phyloP scores from a whole-genome alignment of 179 eudicot species.

The Vitellaria paradoxa region DNA sequence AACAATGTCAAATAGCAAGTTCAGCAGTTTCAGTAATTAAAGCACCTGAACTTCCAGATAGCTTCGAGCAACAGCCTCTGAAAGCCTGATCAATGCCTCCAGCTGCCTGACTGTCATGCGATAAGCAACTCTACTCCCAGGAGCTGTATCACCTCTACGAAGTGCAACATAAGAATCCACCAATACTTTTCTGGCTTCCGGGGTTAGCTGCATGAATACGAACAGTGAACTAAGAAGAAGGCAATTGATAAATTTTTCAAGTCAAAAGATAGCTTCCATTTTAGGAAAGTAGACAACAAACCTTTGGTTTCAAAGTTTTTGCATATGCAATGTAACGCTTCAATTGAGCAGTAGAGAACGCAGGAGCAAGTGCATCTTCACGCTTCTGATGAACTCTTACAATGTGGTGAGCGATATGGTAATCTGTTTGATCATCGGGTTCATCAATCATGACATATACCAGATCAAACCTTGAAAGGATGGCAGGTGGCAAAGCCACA shows the following conservation, averaged over 20 bases:
- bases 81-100: conserved; percentile 90
- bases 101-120: conserved; percentile 99
- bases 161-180: conserved; percentile 90
- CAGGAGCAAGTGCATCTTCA: conserved; percentile 84
- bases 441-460: conserved; percentile 98
- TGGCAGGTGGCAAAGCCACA: conserved; percentile 97
- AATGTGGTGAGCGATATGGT: conserved; percentile 90
- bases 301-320: conserved; percentile 90
- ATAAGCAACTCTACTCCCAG: conserved; percentile 95
- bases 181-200: conserved; percentile 73
- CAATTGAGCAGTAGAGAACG: conserved; percentile 78
- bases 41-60: conserved; percentile 71
- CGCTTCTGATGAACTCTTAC: conserved; percentile 93
- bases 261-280: neutral
- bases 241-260: neutral
- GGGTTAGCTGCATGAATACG: conserved; percentile 50
- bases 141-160: conserved; percentile 86
- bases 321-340: conserved; percentile 90
- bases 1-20: conserved; percentile 3
- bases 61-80: conserved; percentile 90
- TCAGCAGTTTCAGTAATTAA: neutral
- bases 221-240: neutral
- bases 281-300: conserved; percentile 12
- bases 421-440: conserved; percentile 93
- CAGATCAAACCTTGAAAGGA: conserved; percentile 96